Evolutionary conservation across 2,329 filamentous ascomycete genomes (phyloP).

Genomic region (Tolypocladium paradoxum): DNA sequence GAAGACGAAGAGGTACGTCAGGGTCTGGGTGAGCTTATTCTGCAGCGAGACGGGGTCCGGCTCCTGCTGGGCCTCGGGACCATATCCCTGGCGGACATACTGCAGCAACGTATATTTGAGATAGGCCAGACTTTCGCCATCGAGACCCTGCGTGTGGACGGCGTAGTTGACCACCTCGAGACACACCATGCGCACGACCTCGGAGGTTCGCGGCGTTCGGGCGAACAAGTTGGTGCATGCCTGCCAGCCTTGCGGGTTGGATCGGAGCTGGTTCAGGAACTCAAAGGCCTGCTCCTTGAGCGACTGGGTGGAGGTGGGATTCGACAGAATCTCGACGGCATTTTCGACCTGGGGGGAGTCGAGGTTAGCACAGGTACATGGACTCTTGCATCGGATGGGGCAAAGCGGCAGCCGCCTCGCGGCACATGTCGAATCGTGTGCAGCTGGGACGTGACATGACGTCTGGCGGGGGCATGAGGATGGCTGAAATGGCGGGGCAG

Average conservation of each 20-base stretch:
- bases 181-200: conserved; percentile 79
- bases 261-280: conserved; percentile 67
- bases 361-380: background rate
- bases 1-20: conserved; percentile 86
- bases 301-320: conserved; percentile 62
- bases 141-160: conserved; percentile 68
- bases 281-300: conserved; percentile 76
- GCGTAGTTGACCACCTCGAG: conserved; percentile 92
- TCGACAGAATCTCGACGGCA: conserved; percentile 89
- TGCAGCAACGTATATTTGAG: conserved; percentile 73
- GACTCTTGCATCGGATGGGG: background rate
- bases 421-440: background rate
- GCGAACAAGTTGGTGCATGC: conserved; percentile 80
- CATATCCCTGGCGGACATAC: conserved; percentile 71
- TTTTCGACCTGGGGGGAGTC: conserved; percentile 65
- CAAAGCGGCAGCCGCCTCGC: background rate
- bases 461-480: background rate
- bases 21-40: conserved; percentile 93
- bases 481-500: background rate
- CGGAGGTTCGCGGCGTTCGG: conserved; percentile 61
- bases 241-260: conserved; percentile 81
- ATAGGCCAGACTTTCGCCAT: conserved; percentile 58
- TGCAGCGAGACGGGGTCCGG: conserved; percentile 70
- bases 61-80: conserved; percentile 42
- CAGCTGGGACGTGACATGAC: background rate